Percentiles rank a stretch among this genome's conserved stretches.
Evolutionary conservation across 352 stramenopile species (phyloP).

Genomic region (Pythium myriotylum): DNA sequence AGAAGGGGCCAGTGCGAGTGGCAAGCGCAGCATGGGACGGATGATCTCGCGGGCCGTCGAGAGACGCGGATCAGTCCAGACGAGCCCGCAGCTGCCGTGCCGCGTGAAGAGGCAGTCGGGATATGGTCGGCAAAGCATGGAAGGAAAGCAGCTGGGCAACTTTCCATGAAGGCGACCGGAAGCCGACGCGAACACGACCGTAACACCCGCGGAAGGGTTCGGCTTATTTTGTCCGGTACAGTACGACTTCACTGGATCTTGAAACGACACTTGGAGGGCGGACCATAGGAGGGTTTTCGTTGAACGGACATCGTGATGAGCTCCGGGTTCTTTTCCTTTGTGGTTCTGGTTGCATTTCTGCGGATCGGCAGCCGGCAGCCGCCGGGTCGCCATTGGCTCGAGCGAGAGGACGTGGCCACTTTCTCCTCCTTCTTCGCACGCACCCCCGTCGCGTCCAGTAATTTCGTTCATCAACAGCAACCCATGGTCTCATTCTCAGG

Average conservation of each 20-base stretch:
- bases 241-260: constrained; percentile 13
- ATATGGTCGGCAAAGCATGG: constrained; percentile 19
- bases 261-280: constrained; percentile 9
- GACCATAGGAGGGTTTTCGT: neutral
- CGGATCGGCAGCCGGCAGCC: neutral
- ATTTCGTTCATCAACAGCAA: neutral
- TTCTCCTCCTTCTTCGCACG: neutral
- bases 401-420: neutral
- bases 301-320: constrained; percentile 12
- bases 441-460: neutral
- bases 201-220: neutral
- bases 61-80: constrained; percentile 10
- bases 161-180: constrained; percentile 16
- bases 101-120: constrained; percentile 7
- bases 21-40: constrained; percentile 15
- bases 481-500: constrained; percentile 5
- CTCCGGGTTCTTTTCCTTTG: neutral
- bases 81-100: neutral
- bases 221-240: constrained; percentile 7
- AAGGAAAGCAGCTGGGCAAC: constrained; percentile 16
- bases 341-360: constrained; percentile 1
- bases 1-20: constrained; percentile 26
- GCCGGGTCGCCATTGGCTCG: neutral
- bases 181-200: constrained; percentile 10
- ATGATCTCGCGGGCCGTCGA: constrained; percentile 19